These are phyloP conservation scores for Mucor circinelloides DNA, from an alignment of 371 early-diverging fungal genomes.

Conservation along the genomic window DNA sequence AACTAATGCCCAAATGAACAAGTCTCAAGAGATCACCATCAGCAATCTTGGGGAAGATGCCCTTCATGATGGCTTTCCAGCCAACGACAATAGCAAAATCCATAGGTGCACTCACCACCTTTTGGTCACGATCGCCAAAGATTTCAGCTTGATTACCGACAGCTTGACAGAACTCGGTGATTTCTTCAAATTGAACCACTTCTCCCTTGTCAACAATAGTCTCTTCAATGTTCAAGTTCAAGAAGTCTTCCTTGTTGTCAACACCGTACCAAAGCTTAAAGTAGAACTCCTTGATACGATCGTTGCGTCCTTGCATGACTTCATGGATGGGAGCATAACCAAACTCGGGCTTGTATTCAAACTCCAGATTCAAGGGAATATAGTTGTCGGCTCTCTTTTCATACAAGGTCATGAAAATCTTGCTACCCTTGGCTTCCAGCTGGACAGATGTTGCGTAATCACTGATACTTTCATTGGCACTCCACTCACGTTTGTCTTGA, in stretches of 20 bases:
- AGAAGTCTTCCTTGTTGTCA: slow-evolving; percentile 54
- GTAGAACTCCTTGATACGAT: slow-evolving; percentile 93
- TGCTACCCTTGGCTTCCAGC: slow-evolving; percentile 59
- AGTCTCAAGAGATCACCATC: slow-evolving; percentile 92
- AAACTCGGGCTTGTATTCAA: slow-evolving; percentile 79
- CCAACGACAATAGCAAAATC: slow-evolving; percentile 95
- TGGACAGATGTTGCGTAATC: slow-evolving; percentile 65
- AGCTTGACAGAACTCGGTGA: slow-evolving; percentile 84
- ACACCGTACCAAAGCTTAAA: slow-evolving; percentile 84
- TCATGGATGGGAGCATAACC: slow-evolving; percentile 90
- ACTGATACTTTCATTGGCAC: slow-evolving; percentile 55
- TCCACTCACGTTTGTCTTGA: slow-evolving; percentile 66
- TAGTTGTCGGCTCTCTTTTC: slow-evolving; percentile 69
- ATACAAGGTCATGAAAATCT: slow-evolving; percentile 71
- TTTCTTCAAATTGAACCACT: slow-evolving; percentile 62
- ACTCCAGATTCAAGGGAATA: slow-evolving; percentile 77
- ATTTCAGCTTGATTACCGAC: slow-evolving; percentile 91
- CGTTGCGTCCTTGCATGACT: slow-evolving; percentile 90
- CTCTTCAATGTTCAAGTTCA: slow-evolving; percentile 55
- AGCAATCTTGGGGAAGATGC: slow-evolving; percentile 92
- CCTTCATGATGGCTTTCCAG: slow-evolving; percentile 93
- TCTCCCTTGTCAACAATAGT: slow-evolving; percentile 69
- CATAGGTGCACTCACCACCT: slow-evolving; percentile 81
- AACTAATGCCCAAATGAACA: slow-evolving; percentile 93
- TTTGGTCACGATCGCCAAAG: slow-evolving; percentile 71